Conservation (phyloP, 2,329 filamentous ascomycete species). For the Claviceps arundinis region DNA sequence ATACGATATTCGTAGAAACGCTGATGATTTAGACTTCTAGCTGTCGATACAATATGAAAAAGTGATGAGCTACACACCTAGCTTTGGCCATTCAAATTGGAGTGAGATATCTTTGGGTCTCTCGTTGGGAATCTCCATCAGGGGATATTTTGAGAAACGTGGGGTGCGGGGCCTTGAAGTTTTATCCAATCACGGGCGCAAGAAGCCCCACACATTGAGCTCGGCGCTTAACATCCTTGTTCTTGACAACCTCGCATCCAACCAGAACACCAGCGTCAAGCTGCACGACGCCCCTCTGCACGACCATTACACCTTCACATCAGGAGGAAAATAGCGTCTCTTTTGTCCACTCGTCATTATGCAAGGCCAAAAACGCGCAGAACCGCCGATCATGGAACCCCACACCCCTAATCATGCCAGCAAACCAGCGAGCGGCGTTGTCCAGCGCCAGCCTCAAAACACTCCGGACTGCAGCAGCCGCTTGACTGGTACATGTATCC, state of each 20-base stretch:
- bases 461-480: slow-evolving; percentile 37
- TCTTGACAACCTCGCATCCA: slow-evolving; percentile 23
- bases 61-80: too few relatives aligned
- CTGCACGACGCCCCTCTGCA: slow-evolving; percentile 5
- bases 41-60: too few relatives aligned
- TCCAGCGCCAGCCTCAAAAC: slow-evolving; percentile 17
- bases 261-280: slow-evolving; percentile 20
- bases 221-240: slow-evolving; percentile 27
- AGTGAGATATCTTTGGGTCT: too few relatives aligned
- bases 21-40: too few relatives aligned
- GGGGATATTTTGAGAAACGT: not conserved
- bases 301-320: slow-evolving; percentile 4
- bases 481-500: slow-evolving; percentile 19
- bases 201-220: slow-evolving; percentile 5
- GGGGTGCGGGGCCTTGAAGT: not conserved
- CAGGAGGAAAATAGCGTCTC: not conserved
- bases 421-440: not conserved
- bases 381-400: not conserved
- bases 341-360: slow-evolving; percentile 1
- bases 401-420: slow-evolving; percentile 1
- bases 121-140: too few relatives aligned
- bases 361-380: not conserved
- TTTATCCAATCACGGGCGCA: slow-evolving; percentile 3
- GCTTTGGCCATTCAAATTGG: too few relatives aligned
- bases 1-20: too few relatives aligned